A percentile compares a stretch with the other conserved stretches of the same genome.
These are phyloP conservation scores for Zygotorulaspora mrakii DNA, from an alignment of 1,139 yeast species.

Conservation along the genomic window DNA sequence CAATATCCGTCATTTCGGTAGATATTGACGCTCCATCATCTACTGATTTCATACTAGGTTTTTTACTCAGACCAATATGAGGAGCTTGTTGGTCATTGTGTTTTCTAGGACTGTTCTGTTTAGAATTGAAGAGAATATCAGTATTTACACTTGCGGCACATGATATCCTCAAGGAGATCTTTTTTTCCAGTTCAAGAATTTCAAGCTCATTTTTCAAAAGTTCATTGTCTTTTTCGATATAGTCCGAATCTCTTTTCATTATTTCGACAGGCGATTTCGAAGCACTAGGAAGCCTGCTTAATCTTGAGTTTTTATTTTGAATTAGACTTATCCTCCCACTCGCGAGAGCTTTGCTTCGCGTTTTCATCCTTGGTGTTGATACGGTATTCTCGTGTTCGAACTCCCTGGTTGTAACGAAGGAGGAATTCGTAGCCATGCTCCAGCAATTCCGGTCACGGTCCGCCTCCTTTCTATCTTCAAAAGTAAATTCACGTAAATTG, in stretches of 20 bases:
- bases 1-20: constrained; percentile 6
- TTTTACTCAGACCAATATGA: constrained; percentile 19
- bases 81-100: background rate
- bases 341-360: constrained; percentile 22
- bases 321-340: constrained; percentile 37
- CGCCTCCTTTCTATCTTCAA: constrained; percentile 14
- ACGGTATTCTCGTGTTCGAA: constrained; percentile 8
- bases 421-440: constrained; percentile 9
- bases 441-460: background rate
- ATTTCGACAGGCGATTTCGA: constrained; percentile 11
- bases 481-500: constrained; percentile 25
- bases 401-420: constrained; percentile 16
- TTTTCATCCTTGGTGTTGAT: constrained; percentile 2
- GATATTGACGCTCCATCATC: constrained; percentile 17
- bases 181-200: constrained; percentile 22
- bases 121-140: constrained; percentile 20
- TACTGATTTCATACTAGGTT: constrained; percentile 27
- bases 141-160: constrained; percentile 22
- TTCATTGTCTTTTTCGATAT: constrained; percentile 25
- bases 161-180: constrained; percentile 15
- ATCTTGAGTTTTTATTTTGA: constrained; percentile 16
- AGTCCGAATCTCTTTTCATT: constrained; percentile 20
- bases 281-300: constrained; percentile 7
- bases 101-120: constrained; percentile 19
- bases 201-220: constrained; percentile 28